These are phyloP conservation scores for Tremellales sp. DNA, from an alignment of 1,284 basidiomycete genomes.

Conservation along the genomic window DNA sequence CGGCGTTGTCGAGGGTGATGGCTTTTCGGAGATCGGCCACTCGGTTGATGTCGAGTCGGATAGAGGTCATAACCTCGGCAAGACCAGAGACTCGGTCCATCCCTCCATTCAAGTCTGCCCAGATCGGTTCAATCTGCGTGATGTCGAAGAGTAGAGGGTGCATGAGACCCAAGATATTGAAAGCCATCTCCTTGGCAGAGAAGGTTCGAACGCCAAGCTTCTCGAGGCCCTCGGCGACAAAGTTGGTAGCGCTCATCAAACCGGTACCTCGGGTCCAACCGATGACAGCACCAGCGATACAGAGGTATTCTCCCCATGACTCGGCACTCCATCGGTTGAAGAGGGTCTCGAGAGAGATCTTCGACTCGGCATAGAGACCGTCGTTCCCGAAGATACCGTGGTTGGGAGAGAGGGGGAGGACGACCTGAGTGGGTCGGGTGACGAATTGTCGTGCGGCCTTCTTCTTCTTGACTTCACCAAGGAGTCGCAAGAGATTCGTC, in stretches of 20 bases:
- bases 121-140: constrained; percentile 99
- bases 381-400: constrained; percentile 98
- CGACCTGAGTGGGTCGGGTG: constrained; percentile 95
- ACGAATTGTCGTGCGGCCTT: constrained; percentile 95
- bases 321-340: constrained; percentile 99
- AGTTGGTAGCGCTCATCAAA: constrained; percentile 93
- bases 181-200: constrained; percentile 99
- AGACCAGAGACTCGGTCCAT: constrained; percentile 96
- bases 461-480: constrained; percentile 96
- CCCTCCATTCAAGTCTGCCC: constrained; percentile 95
- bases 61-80: constrained; percentile 82
- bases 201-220: constrained; percentile 92
- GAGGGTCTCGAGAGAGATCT: constrained; percentile 94
- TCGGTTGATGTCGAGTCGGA: constrained; percentile 69
- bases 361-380: constrained; percentile 96
- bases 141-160: constrained; percentile 99
- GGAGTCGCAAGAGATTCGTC: constrained; percentile 84
- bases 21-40: constrained; percentile 90
- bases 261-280: constrained; percentile 99
- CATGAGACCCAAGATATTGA: constrained; percentile 98
- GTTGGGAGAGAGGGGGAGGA: constrained; percentile 94
- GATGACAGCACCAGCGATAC: constrained; percentile 95
- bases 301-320: constrained; percentile 98
- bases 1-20: constrained; percentile 86
- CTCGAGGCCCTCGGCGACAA: constrained; percentile 91